Evolutionary conservation across 192 early-diverging fungal genomes (phyloP), one percentile per base, ranked within the genome.

Genomic region (Gigaspora rosea): DNA sequence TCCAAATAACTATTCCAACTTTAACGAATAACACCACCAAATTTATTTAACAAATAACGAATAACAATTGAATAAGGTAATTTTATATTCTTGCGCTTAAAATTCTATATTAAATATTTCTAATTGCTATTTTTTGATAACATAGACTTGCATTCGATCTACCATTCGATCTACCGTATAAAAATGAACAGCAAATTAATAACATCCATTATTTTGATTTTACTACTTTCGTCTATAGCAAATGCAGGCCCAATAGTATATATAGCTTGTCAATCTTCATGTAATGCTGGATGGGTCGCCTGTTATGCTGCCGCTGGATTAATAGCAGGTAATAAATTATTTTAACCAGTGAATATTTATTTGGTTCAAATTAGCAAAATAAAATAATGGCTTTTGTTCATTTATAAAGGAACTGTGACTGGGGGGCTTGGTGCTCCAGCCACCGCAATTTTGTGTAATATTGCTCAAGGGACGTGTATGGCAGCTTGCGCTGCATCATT

Each of bases 391-490:
- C 12, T 41, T 36, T 49, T 68, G 0, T 8, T 8, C 5, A 6
- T 48, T 46, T 68, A 11, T 33, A 13, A 4, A 71, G 69, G 69
- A 16, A 71, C 69, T 2, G 51, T 71, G 4, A 52, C 69, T 13
- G 69, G 51, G 32, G 51, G 69, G 5, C 8, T 71, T 52, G 69
- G 48, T 20, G 51, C 69, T 6, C 69, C 69, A 8, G 4, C 51
- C 5, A 48, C 69, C 0, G 69, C 51, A 8, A 52, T 52, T 10
- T 47, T 20, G 3, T 71, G 51, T 52, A 71, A 71, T 32, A 22
- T 71, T 15, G 69, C 69, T 32, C 69, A 71, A 71, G 69, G 69
- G 11, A 2, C 51, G 11, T 71, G 69, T 71, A 71, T 71, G 69
- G 69, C 47, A 52, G 69, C 69, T 11, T 71, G 69, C 33, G 69